Evolutionary conservation across 257 asterid genomes (phyloP), one percentile per base, ranked within the genome.

Genomic region (Capsicum baccatum): DNA sequence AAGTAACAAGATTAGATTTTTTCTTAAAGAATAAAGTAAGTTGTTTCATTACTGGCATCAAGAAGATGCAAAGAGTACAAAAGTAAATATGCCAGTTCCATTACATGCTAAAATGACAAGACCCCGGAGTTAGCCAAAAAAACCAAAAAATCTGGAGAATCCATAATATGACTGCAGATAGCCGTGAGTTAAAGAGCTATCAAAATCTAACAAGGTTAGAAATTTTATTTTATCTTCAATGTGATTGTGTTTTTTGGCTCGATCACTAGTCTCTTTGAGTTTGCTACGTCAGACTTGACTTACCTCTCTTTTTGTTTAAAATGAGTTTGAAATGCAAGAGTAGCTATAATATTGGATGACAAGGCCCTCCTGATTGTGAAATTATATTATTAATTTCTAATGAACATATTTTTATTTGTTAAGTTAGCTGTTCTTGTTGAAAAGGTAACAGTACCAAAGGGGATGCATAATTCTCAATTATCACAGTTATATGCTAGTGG

Each of bases 11-110:
- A 2, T 16, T 17, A 2, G 21, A 58, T 58, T 58, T 17, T 58
- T 56, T 5, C 0, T 13, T 0, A 14, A 56, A 56, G 33, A 56
- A 13, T 56, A n/a, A 56, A 56, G 12, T 9, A 50, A 50, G 70
- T 12, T 64, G 71, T 33, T 64, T 33, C 42, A 64, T 64, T 64
- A 11, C 44, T 26, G 44, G 44, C 44, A 64, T 64, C 70, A 64
- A 64, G 42, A 21, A 60, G 68, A 60, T 60, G 68, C 68, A 62
- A 60, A 59, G 66, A 59, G 66, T 17, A 59, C 33, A 59, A 63
- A 63, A 33, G 69, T 26, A 63, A 64, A 64, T 64, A 64, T 26
- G 71, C 44, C 33, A 11, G 71, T 44, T 11, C 71, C 71, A 11
- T 64, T 64, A 26, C 44, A 35, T 64, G 71, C 26, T 64, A 13